These are phyloP conservation scores for Metarhizium robertsii DNA, from an alignment of 2,329 filamentous ascomycete genomes.

Conservation along the genomic window DNA sequence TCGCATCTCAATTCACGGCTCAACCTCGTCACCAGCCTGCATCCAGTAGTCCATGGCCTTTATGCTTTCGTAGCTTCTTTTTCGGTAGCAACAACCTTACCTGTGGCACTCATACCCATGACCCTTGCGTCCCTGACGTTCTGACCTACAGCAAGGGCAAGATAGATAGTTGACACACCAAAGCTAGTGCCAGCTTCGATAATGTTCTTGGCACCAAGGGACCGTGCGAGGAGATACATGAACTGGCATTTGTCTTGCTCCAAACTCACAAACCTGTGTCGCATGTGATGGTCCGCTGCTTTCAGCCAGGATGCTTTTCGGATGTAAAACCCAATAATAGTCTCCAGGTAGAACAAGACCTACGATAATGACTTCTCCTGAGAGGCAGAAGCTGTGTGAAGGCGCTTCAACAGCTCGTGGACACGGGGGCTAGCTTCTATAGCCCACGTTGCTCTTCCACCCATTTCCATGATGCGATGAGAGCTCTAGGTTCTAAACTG, in stretches of 20 bases:
- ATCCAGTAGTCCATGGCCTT: conserved; percentile 45
- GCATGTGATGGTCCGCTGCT: conserved; percentile 27
- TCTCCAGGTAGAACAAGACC: conserved; percentile 16
- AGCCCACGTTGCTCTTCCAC: too few relatives aligned
- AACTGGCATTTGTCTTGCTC: conserved; percentile 49
- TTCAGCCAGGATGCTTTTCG: conserved; percentile 14
- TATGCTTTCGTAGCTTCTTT: conserved; percentile 44
- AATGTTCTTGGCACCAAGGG: conserved; percentile 38
- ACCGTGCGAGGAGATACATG: conserved; percentile 42
- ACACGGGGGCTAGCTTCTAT: conserved; percentile 13
- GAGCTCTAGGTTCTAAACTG: too few relatives aligned
- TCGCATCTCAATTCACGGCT: conserved; percentile 42
- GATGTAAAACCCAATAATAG: conserved; percentile 14
- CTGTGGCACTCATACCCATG: conserved; percentile 8
- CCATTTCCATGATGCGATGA: too few relatives aligned
- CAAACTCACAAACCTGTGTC: conserved; percentile 49
- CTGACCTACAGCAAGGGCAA: conserved; percentile 45
- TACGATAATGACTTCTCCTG: conserved; percentile 18
- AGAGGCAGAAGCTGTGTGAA: conserved; percentile 17
- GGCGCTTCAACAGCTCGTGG: conserved; percentile 15
- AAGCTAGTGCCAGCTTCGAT: conserved; percentile 54
- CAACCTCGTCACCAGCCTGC: conserved; percentile 37
- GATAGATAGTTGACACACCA: conserved; percentile 53
- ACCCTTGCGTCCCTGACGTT: conserved; percentile 23
- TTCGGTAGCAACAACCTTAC: conserved; percentile 48